Evolutionary conservation across 2,329 filamentous ascomycete genomes (phyloP).

Genomic region (Stromatinia cepivora): DNA sequence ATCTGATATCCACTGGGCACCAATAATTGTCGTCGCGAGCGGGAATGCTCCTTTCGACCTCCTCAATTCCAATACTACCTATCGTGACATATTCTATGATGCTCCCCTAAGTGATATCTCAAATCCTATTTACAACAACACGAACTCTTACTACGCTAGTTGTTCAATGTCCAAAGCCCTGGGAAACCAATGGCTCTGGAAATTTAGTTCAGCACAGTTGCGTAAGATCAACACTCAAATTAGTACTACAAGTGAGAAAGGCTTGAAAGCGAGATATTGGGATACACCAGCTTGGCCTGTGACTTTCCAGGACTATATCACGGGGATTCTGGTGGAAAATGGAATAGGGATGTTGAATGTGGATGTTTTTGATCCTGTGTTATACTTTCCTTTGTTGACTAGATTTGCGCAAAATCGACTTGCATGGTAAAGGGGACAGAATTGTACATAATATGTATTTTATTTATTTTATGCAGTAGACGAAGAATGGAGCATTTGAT

Average conservation of each 20-base stretch:
- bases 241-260: constrained; percentile 30
- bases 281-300: constrained; percentile 46
- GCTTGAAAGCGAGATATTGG: constrained; percentile 47
- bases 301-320: constrained; percentile 43
- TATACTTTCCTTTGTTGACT: constrained; percentile 3
- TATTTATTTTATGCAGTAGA: neutral
- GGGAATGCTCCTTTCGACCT: too few relatives aligned
- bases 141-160: constrained; percentile 39
- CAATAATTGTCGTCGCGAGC: too few relatives aligned
- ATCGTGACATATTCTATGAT: constrained; percentile 53
- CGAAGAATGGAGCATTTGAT: neutral
- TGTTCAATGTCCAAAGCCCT: constrained; percentile 25
- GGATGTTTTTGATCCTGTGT: constrained; percentile 37
- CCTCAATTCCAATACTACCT: too few relatives aligned
- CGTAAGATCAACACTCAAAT: constrained; percentile 40
- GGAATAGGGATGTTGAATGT: constrained; percentile 47
- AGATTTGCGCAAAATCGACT: neutral
- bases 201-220: constrained; percentile 10
- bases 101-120: constrained; percentile 43
- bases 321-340: constrained; percentile 43
- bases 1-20: too few relatives aligned
- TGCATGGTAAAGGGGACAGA: neutral
- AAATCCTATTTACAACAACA: constrained; percentile 31
- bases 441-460: neutral
- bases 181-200: constrained; percentile 27